These are phyloP conservation scores for Auriculariales sp. DNA, from an alignment of 768 basidiomycete genomes.

Conservation along the genomic window DNA sequence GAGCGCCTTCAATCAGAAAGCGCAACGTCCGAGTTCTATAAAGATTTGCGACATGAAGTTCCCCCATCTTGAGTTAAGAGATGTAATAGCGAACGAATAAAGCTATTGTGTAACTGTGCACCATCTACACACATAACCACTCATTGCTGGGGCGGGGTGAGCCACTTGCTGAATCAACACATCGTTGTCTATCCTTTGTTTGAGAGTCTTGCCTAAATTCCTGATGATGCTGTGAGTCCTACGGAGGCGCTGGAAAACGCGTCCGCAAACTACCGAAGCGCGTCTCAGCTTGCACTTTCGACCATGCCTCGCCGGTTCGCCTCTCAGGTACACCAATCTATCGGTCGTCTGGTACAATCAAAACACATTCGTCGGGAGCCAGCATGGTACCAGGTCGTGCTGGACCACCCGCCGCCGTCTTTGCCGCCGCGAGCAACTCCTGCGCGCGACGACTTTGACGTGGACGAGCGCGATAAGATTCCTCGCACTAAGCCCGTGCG, in stretches of 20 bases:
- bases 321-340: constrained; percentile 78
- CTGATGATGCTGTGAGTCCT: background rate
- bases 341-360: constrained; percentile 62
- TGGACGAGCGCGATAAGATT: constrained; percentile 3
- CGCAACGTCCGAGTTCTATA: constrained; percentile 33
- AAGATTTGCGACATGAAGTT: constrained; percentile 38
- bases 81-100: constrained; percentile 19
- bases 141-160: no score
- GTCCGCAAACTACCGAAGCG: background rate
- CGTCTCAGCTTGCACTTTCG: background rate
- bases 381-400: constrained; percentile 72
- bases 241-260: background rate
- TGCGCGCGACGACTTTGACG: constrained; percentile 39
- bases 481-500: constrained; percentile 6
- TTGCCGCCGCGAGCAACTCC: constrained; percentile 66
- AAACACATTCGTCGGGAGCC: constrained; percentile 51
- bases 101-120: constrained; percentile 8
- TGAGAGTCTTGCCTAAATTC: constrained; percentile 6
- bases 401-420: constrained; percentile 76
- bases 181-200: constrained; percentile 9
- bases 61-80: constrained; percentile 8
- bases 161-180: constrained; percentile 3
- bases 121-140: constrained; percentile 2
- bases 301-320: constrained; percentile 69
- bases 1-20: constrained; percentile 39